phyloP scores from a whole-genome alignment of 2,329 filamentous ascomycete genomes.

The Phialemonium atrogriseum region DNA sequence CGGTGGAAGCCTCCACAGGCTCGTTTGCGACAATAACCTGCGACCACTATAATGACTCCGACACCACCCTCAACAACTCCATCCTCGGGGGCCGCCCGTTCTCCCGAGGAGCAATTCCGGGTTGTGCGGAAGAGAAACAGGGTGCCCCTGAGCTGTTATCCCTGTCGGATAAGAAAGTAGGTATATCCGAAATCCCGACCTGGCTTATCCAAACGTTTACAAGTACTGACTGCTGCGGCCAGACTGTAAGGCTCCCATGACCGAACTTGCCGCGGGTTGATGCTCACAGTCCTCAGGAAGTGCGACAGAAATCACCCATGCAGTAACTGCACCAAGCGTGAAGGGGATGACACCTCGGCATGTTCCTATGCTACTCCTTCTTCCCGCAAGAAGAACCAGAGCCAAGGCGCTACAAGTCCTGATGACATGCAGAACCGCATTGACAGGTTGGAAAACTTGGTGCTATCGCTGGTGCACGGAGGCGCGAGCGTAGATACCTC shows the following conservation, averaged over 20 bases:
- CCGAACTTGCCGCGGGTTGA: too few species aligned
- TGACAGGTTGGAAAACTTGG: constrained; percentile 85
- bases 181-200: constrained; percentile 18
- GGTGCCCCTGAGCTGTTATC: constrained; percentile 83
- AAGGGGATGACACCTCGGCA: constrained; percentile 69
- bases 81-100: constrained; percentile 61
- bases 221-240: not conserved
- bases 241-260: constrained; percentile 26
- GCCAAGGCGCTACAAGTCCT: constrained; percentile 52
- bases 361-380: constrained; percentile 76
- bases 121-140: constrained; percentile 89
- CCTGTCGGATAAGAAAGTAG: constrained; percentile 87
- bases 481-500: constrained; percentile 46
- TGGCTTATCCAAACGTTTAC: constrained; percentile 3
- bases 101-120: constrained; percentile 78
- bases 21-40: too few species aligned
- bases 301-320: constrained; percentile 88
- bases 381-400: constrained; percentile 65
- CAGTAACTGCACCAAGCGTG: constrained; percentile 89
- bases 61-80: constrained; percentile 72
- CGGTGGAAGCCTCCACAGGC: constrained; percentile 4
- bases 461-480: constrained; percentile 89
- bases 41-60: constrained; percentile 57
- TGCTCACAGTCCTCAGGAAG: constrained; percentile 49
- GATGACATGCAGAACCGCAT: constrained; percentile 99